Evolutionary conservation across 2,329 filamentous ascomycete genomes (phyloP).

Genomic region (Scolecobasidium constrictum): DNA sequence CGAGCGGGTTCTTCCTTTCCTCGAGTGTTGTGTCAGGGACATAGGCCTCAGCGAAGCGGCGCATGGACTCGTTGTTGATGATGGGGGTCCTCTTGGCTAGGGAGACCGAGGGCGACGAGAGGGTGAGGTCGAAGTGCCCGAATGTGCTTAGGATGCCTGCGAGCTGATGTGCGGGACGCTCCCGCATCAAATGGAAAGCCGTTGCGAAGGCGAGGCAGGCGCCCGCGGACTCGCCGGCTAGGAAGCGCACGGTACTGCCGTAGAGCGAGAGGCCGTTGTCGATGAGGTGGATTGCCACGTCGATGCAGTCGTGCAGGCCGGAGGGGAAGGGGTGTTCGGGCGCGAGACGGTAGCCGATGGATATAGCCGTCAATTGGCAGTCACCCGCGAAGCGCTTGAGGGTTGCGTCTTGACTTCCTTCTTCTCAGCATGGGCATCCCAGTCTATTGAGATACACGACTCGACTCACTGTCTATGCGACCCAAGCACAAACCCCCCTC

Average conservation of each 20-base stretch:
- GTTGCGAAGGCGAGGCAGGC: constrained; percentile 39
- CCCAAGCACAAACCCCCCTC: too few relatives aligned
- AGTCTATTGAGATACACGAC: too few relatives aligned
- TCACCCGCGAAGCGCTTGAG: neutral
- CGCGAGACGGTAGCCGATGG: constrained; percentile 48
- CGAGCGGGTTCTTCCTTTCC: constrained; percentile 31
- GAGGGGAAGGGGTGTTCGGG: constrained; percentile 49
- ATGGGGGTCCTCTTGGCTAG: constrained; percentile 30
- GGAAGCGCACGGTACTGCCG: too few relatives aligned
- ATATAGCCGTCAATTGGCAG: constrained; percentile 36
- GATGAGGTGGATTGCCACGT: constrained; percentile 43
- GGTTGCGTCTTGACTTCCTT: neutral
- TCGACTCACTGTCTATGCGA: too few relatives aligned
- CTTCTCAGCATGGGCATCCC: too few relatives aligned
- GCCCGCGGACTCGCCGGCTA: constrained; percentile 34
- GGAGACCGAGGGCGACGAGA: constrained; percentile 30
- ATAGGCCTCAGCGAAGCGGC: constrained; percentile 34
- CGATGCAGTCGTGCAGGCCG: constrained; percentile 45
- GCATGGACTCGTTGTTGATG: constrained; percentile 35
- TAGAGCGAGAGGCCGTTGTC: constrained; percentile 31
- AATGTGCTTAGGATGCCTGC: constrained; percentile 44
- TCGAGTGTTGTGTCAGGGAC: constrained; percentile 30
- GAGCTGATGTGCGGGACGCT: constrained; percentile 29
- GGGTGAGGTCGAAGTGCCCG: constrained; percentile 39
- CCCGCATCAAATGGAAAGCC: constrained; percentile 34